Evolutionary conservation across 805 yeast species (phyloP).

Genomic region (Candida fluviatilis): DNA sequence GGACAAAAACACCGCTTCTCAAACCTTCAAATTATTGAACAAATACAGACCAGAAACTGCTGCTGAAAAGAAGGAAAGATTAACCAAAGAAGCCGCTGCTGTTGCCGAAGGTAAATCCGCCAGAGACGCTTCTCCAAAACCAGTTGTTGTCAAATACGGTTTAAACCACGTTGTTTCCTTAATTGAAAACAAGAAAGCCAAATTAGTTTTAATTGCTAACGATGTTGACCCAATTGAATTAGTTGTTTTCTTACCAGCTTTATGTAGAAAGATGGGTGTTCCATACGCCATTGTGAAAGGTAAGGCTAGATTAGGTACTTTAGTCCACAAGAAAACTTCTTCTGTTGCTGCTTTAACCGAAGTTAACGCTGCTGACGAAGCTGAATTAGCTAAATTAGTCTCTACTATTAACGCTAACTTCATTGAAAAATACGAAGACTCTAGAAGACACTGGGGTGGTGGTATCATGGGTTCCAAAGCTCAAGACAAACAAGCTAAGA

Average conservation of each 20-base stretch:
- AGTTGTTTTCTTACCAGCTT: slow-evolving; percentile 96
- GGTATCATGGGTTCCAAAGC: slow-evolving; percentile 97
- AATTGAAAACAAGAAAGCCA: slow-evolving; percentile 97
- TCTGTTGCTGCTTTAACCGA: slow-evolving; percentile 97
- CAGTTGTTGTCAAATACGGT: slow-evolving; percentile 96
- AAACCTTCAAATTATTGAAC: slow-evolving; percentile 95
- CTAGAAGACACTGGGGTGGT: slow-evolving; percentile 99
- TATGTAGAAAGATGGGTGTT: slow-evolving; percentile 98
- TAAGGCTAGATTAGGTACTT: slow-evolving; percentile 96
- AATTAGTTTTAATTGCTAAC: slow-evolving; percentile 94
- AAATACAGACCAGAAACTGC: slow-evolving; percentile 98
- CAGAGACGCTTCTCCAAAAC: slow-evolving; percentile 95
- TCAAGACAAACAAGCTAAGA: slow-evolving; percentile 77
- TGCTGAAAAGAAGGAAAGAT: slow-evolving; percentile 98
- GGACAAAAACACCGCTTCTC: slow-evolving; percentile 99
- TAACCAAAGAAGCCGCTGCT: slow-evolving; percentile 98
- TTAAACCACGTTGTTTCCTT: slow-evolving; percentile 97
- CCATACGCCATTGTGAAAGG: slow-evolving; percentile 99
- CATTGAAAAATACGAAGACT: slow-evolving; percentile 88
- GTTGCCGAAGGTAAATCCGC: slow-evolving; percentile 97
- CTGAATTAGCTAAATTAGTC: slow-evolving; percentile 88
- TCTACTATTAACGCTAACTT: slow-evolving; percentile 93
- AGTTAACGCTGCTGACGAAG: slow-evolving; percentile 90
- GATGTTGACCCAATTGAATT: slow-evolving; percentile 99
- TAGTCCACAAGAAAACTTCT: slow-evolving; percentile 96